Percentiles rank a stretch among this genome's conserved stretches.
phyloP scores from a whole-genome alignment of 192 early-diverging fungal species.

The Coemansia sp. region DNA sequence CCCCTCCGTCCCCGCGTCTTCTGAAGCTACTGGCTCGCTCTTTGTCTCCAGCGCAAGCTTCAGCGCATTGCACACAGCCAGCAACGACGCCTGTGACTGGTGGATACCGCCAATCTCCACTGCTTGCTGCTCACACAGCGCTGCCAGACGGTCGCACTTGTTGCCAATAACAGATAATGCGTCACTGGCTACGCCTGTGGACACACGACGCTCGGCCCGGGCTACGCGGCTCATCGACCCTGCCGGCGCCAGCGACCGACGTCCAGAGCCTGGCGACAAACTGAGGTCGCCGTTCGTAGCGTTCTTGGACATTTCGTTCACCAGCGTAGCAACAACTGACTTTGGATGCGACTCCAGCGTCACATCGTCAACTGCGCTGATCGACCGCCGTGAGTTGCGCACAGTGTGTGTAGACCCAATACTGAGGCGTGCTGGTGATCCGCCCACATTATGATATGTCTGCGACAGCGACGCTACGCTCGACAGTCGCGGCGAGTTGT shows the following conservation, averaged over 20 bases:
- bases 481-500: constrained; percentile 24
- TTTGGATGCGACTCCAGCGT: constrained; percentile 33
- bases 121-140: constrained; percentile 38
- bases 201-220: constrained; percentile 47
- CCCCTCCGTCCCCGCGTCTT: constrained; percentile 2
- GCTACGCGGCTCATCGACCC: constrained; percentile 23
- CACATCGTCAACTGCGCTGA: constrained; percentile 33
- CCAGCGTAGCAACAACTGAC: constrained; percentile 49
- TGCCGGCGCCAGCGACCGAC: constrained; percentile 20
- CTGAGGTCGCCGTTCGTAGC: background rate
- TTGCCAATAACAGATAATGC: constrained; percentile 37
- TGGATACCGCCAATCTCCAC: constrained; percentile 27
- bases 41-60: constrained; percentile 10
- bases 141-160: constrained; percentile 45
- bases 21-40: background rate
- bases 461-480: constrained; percentile 28
- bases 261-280: constrained; percentile 11
- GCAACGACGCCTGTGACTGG: constrained; percentile 29
- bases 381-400: constrained; percentile 32
- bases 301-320: constrained; percentile 33
- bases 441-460: constrained; percentile 12
- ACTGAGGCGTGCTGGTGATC: constrained; percentile 27
- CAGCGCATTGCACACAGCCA: constrained; percentile 32
- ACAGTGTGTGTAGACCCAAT: constrained; percentile 22
- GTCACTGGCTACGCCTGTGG: constrained; percentile 40